These are phyloP conservation scores for Umbelopsis isabellina DNA, from an alignment of 192 early-diverging fungal genomes.

Conservation along the genomic window DNA sequence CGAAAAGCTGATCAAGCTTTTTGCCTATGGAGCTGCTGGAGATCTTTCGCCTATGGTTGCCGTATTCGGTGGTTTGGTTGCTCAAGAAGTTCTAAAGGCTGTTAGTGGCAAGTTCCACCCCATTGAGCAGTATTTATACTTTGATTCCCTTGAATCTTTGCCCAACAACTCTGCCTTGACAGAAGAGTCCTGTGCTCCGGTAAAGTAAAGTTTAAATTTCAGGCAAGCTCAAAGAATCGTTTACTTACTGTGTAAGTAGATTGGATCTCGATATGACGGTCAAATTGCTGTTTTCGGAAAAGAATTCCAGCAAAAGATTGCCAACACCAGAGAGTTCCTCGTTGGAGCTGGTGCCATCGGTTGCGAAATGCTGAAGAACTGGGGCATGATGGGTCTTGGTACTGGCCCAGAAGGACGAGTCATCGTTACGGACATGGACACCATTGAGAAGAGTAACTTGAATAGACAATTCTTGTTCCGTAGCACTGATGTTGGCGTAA, in stretches of 20 bases:
- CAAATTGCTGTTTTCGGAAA: slow-evolving; percentile 95
- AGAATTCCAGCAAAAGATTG: slow-evolving; percentile 86
- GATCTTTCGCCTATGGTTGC: slow-evolving; percentile 95
- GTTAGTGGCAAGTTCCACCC: slow-evolving; percentile 96
- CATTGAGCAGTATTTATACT: slow-evolving; percentile 91
- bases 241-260: slow-evolving; percentile 27
- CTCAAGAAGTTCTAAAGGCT: slow-evolving; percentile 98
- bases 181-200: slow-evolving; percentile 77
- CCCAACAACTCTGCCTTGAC: slow-evolving; percentile 67
- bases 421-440: slow-evolving; percentile 98
- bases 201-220: slow-evolving; percentile 29
- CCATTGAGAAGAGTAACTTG: slow-evolving; percentile 98
- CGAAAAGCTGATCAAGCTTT: slow-evolving; percentile 85
- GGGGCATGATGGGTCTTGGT: slow-evolving; percentile 93
- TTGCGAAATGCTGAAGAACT: slow-evolving; percentile 99
- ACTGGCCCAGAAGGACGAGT: slow-evolving; percentile 83
- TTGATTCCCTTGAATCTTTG: slow-evolving; percentile 96
- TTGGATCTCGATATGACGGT: slow-evolving; percentile 92
- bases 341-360: slow-evolving; percentile 99
- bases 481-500: slow-evolving; percentile 72
- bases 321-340: slow-evolving; percentile 89
- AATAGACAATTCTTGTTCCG: slow-evolving; percentile 99
- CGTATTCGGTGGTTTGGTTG: slow-evolving; percentile 94
- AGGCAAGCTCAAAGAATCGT: neutral
- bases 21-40: slow-evolving; percentile 87